Evolutionary conservation across 257 asterid species (phyloP), one percentile per base, ranked within the genome.

Genomic region (Przewalskia tangutica): DNA sequence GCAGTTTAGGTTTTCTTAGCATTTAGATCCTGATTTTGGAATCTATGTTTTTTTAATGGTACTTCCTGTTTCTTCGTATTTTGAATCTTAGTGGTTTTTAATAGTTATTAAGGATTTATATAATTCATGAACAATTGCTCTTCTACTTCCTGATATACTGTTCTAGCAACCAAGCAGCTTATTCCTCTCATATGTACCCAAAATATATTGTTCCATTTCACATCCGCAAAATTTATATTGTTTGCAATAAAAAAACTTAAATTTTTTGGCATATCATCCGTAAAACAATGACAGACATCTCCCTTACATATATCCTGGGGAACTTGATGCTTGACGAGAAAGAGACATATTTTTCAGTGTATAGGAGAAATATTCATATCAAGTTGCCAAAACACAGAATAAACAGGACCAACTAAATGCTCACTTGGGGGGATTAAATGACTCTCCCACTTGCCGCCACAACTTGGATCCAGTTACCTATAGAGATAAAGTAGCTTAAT

Each of bases 361-460:
- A 65, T 32, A 65, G 18, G 12, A 14, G 48, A 63, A 65, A 34
- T 65, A 32, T 65, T 65, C 48, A 65, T 65, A 65, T 34, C 20
- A 64, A 64, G 71, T 65, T 34, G 23, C 11, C 2, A 65, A 16
- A 65, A 7, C 42, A 14, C 20, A 65, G 23, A 65, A 65, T 36
- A 65, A 34, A 8, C 12, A 65, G 23, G 73, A n/a, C 73, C 46
- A 34, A 65, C 20, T 34, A 65, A 34, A 84, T 54, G 44, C 97
- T 88, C 87, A 95, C 98, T 95, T 93, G 84, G 98, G 97, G 85
- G 98, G 97, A 81, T 92, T 93, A 76, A 95, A 93, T 20, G 97
- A 95, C 86, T 95, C 98, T 81, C 98, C 98, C 58, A 95, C 92
- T 27, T 27, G 32, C 32, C 32, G 32, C 32, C 32, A 27, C 32